A percentile compares a stretch with the other conserved stretches of the same genome.
These are phyloP conservation scores for Yamadazyma kanchanaburiensis DNA, from an alignment of 1,139 yeast genomes.

Conservation along the genomic window DNA sequence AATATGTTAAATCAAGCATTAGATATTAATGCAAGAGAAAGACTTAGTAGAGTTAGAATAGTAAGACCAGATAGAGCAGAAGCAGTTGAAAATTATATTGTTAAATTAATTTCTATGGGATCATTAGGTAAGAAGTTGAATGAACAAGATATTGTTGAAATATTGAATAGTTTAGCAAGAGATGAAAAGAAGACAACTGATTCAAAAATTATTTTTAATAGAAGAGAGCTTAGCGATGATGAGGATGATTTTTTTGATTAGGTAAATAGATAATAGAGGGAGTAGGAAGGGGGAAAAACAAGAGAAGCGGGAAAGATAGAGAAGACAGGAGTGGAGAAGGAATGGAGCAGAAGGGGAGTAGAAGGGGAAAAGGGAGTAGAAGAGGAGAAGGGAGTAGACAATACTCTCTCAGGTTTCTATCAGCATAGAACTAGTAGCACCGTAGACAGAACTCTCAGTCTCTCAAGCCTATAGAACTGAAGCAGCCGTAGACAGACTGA, in stretches of 20 bases:
- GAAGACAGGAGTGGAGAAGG: too few relatives aligned
- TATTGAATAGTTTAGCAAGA: conserved; percentile 78
- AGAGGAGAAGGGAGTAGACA: too few relatives aligned
- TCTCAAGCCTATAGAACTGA: too few relatives aligned
- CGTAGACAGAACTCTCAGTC: too few relatives aligned
- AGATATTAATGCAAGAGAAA: conserved; percentile 80
- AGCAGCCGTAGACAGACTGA: too few relatives aligned
- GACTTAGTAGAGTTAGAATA: conserved; percentile 80
- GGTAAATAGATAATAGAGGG: too few relatives aligned
- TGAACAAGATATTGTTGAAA: conserved; percentile 78
- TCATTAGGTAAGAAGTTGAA: conserved; percentile 67
- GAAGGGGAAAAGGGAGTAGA: too few relatives aligned
- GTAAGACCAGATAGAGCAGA: conserved; percentile 90
- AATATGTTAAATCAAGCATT: conserved; percentile 64
- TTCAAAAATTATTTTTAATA: conserved; percentile 51
- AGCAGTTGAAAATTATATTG: conserved; percentile 81
- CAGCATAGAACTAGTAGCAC: too few relatives aligned
- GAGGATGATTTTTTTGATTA: conserved; percentile 33
- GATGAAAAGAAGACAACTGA: conserved; percentile 65
- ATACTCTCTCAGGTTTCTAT: too few relatives aligned
- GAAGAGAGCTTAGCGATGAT: conserved; percentile 23
- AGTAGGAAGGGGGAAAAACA: too few relatives aligned
- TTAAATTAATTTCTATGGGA: conserved; percentile 75
- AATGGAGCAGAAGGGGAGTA: too few relatives aligned
- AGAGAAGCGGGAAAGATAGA: too few relatives aligned